Base-by-base conservation (phyloP, 148 eudicot species). In the Persicaria tinctoria region DNA sequence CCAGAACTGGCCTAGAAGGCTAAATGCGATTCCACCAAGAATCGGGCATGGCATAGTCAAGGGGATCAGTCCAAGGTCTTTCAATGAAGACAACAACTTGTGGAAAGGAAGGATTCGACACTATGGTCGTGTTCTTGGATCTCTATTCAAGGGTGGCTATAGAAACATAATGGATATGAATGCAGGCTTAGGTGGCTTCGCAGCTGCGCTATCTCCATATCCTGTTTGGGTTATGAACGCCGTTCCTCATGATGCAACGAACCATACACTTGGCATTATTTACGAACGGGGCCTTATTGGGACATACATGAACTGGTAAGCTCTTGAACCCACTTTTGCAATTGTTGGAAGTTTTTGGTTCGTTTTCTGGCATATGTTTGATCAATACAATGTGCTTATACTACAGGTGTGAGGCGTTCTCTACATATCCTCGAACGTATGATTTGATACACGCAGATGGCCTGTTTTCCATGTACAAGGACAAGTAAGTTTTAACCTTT, bases 201-300 rank as follows among this genome's bases (percentile, higher is more conserved):
- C 96, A 0, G 90, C 96, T 68, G 87, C 96, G 8, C 78, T 91
- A 46, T 74, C 79, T 7, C 51, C 74, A 46, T 78, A 78, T 80
- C 96, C 93, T 9, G 81, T 89, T 70, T 91, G 96, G 96, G 93
- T 87, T 14, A 91, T 91, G 96, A 91, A 89, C 63, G 88, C 82
- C 4, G 84, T 87, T 76, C 90, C 91, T 57, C 74, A 66, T 55
- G 88, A 91, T 63, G 73, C 80, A 13, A 72, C 63, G 49, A 73
- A 82, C 18, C 83, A 87, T 47, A 87, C 93, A 0, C 89, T 91
- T 23, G 83, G 87, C 17, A 59, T 83, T 38, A 85, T 91, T 23
- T 91, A 84, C 66, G 93, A 91, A 49, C 92, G 96, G 49, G 96
- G 96, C n/a, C 84, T 91, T 23, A 78, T 89, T n/a, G 92, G 96